A percentile compares a stretch with the other conserved stretches of the same genome.
Conservation (phyloP, 257 asterid genomes). For the Nicotiana otophora region DNA sequence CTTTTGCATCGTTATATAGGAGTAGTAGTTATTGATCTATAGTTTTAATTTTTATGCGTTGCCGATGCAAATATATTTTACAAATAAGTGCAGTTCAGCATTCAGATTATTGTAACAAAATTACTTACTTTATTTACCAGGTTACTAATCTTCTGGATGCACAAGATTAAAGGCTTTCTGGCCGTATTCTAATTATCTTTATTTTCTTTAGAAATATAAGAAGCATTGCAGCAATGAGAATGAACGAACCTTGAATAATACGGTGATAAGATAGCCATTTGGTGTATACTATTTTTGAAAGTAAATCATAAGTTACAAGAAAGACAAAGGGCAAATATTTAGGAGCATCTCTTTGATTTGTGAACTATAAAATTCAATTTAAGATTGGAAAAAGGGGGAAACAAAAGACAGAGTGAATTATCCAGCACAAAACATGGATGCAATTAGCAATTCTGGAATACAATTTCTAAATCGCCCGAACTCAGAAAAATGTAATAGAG, state of each 20-base stretch:
- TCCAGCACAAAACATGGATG: background rate
- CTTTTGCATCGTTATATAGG: no score
- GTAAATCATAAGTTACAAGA: background rate
- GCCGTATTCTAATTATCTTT: no score
- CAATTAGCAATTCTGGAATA: background rate
- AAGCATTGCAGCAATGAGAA: no score
- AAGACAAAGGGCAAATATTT: background rate
- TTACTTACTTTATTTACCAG: background rate
- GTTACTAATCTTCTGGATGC: background rate
- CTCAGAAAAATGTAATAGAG: background rate
- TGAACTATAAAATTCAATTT: background rate
- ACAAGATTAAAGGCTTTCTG: no score
- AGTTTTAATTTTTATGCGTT: no score
- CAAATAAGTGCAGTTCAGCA: background rate
- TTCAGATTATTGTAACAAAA: background rate
- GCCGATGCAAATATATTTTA: no score
- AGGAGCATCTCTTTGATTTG: background rate
- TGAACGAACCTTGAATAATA: no score
- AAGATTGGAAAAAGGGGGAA: background rate
- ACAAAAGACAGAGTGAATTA: background rate
- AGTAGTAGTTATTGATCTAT: no score
- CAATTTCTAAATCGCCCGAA: no score
- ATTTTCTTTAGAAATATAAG: no score
- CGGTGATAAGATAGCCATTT: background rate
- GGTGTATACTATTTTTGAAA: background rate